Percentiles rank a stretch among this genome's conserved stretches.
Evolutionary conservation across 2,329 filamentous ascomycete genomes (phyloP).

Genomic region (Xylaria sp.): DNA sequence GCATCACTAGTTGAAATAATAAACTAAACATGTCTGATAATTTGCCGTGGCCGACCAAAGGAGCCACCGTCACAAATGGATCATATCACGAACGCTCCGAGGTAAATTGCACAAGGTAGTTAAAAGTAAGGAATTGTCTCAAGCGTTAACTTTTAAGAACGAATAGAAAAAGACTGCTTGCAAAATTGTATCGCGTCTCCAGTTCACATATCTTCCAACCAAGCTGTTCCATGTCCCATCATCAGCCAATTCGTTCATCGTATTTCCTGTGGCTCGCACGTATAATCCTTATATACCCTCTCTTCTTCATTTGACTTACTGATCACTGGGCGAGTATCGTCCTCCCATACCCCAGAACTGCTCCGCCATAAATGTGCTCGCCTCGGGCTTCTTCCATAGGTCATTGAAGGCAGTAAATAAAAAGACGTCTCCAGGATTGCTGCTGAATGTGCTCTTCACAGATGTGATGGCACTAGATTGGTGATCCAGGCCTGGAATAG

Average conservation of each 20-base stretch:
- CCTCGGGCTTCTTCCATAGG: slow-evolving; percentile 72
- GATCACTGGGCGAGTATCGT: slow-evolving; percentile 40
- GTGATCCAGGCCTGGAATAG: slow-evolving; percentile 71
- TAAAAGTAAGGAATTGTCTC: slow-evolving; percentile 11
- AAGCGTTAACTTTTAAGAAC: slow-evolving; percentile 23
- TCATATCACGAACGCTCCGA: background rate
- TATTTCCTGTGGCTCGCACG: slow-evolving; percentile 23
- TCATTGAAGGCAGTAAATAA: slow-evolving; percentile 84
- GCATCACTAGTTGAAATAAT: too few species aligned
- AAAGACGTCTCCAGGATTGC: slow-evolving; percentile 60
- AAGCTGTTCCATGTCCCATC: slow-evolving; percentile 18
- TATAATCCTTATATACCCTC: slow-evolving; percentile 4
- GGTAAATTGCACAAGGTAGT: background rate
- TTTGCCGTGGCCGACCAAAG: background rate
- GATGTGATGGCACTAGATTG: slow-evolving; percentile 70
- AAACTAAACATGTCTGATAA: too few species aligned
- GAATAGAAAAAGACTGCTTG: slow-evolving; percentile 26
- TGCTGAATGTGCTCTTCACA: slow-evolving; percentile 64
- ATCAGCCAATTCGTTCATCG: slow-evolving; percentile 25
- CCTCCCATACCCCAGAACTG: slow-evolving; percentile 73
- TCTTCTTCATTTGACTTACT: slow-evolving; percentile 8
- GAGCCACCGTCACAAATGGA: background rate
- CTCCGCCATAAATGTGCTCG: slow-evolving; percentile 72
- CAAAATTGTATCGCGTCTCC: slow-evolving; percentile 37
- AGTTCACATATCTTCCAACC: slow-evolving; percentile 28